Percentiles rank a stretch among this genome's conserved stretches.
phyloP scores from a whole-genome alignment of 2,329 filamentous ascomycete species.

The Fusarium scirpi region DNA sequence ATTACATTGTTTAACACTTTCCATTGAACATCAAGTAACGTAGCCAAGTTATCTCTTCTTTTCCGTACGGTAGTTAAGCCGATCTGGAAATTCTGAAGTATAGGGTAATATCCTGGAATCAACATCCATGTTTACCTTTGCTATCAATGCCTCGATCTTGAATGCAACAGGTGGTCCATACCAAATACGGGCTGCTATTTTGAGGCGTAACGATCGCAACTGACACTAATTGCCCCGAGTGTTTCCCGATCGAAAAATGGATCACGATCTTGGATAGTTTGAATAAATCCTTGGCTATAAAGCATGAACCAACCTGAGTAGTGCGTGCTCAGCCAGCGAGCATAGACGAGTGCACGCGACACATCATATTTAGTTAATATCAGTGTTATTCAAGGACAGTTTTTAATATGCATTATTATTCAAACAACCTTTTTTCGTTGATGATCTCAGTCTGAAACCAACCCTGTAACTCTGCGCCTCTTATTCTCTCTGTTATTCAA shows the following conservation, averaged over 20 bases:
- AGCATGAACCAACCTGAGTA: not conserved
- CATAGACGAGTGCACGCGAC: slow-evolving; percentile 13
- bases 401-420: not conserved
- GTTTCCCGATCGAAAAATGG: not conserved
- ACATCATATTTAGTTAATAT: not conserved
- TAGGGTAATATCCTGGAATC: not conserved
- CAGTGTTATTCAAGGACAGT: not conserved
- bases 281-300: not conserved
- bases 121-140: not conserved
- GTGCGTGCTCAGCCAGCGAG: not conserved
- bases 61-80: not conserved
- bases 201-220: not conserved
- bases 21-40: not conserved
- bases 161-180: not conserved
- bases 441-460: slow-evolving; percentile 13
- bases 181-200: not conserved
- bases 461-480: slow-evolving; percentile 6
- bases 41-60: not conserved
- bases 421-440: slow-evolving; percentile 1
- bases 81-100: not conserved
- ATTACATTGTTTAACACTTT: not conserved
- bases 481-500: not conserved
- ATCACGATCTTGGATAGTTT: not conserved
- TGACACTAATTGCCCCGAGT: slow-evolving; percentile 4
- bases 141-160: not conserved